These are phyloP conservation scores for Eutrema heterophyllum DNA, from an alignment of 345 rosid species.

Conservation along the genomic window DNA sequence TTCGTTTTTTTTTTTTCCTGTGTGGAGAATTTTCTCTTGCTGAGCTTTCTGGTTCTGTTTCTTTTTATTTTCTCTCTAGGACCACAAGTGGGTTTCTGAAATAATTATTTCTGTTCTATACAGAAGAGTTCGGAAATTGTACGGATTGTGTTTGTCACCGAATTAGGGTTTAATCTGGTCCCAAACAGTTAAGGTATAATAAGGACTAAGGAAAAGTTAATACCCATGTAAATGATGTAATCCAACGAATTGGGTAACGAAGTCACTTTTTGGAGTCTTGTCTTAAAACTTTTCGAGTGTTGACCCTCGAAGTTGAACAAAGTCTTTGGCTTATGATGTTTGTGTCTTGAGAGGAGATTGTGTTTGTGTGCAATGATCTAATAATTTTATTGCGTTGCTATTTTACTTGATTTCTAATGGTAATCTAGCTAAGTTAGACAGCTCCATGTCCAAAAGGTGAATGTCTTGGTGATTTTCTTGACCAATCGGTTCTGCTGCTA, in stretches of 20 bases:
- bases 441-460: background rate
- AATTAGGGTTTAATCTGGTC: conserved; percentile 11
- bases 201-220: background rate
- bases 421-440: background rate
- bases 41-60: conserved; percentile 7
- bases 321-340: background rate
- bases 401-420: background rate
- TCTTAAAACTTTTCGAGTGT: background rate
- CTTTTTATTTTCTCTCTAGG: conserved; percentile 10
- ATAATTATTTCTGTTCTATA: background rate
- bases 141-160: background rate
- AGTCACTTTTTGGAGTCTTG: background rate
- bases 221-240: background rate
- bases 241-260: conserved; percentile 2
- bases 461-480: background rate
- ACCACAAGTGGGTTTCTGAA: conserved; percentile 2
- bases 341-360: background rate
- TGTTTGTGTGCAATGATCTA: background rate
- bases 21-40: background rate
- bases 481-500: background rate
- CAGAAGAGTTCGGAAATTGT: background rate
- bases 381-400: background rate
- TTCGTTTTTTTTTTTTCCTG: background rate
- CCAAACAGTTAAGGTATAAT: background rate
- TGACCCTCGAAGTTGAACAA: background rate